phyloP scores from a whole-genome alignment of 805 yeast species.

The Grigorovia jiainica region DNA sequence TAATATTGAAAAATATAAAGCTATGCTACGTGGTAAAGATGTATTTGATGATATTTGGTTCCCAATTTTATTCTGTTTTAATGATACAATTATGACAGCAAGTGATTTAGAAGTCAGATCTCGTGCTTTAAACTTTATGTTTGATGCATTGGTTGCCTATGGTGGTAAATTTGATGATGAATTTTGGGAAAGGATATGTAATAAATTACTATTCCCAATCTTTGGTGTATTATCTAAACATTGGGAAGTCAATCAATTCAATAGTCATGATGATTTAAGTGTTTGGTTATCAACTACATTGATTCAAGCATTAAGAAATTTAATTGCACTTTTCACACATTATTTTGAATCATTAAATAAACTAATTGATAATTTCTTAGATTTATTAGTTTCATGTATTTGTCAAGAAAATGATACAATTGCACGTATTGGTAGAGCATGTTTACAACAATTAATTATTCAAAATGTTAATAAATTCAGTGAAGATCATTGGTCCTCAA shows the following conservation, averaged over 20 bases:
- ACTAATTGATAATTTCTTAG: constrained; percentile 70
- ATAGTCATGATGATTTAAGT: constrained; percentile 73
- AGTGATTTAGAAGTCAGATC: constrained; percentile 92
- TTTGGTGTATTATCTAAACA: constrained; percentile 69
- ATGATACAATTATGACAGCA: constrained; percentile 85
- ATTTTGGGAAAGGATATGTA: constrained; percentile 79
- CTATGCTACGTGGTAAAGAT: constrained; percentile 30
- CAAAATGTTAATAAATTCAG: constrained; percentile 61
- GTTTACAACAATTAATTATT: constrained; percentile 70
- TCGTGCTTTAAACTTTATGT: constrained; percentile 71
- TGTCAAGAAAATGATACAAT: constrained; percentile 96
- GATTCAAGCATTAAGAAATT: constrained; percentile 86
- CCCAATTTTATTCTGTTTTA: constrained; percentile 77
- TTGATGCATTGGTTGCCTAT: constrained; percentile 68
- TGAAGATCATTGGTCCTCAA: constrained; percentile 62
- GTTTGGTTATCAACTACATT: constrained; percentile 96
- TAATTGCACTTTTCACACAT: constrained; percentile 73
- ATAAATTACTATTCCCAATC: constrained; percentile 77
- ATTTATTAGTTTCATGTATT: constrained; percentile 73
- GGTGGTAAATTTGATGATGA: constrained; percentile 66
- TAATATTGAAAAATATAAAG: constrained; percentile 12
- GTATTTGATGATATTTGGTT: constrained; percentile 61
- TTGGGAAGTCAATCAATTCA: constrained; percentile 61
- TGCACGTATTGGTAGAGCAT: constrained; percentile 86
- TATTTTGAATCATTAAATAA: constrained; percentile 70